phyloP scores from a whole-genome alignment of 1,284 basidiomycete genomes.

The Puccinia horiana region DNA sequence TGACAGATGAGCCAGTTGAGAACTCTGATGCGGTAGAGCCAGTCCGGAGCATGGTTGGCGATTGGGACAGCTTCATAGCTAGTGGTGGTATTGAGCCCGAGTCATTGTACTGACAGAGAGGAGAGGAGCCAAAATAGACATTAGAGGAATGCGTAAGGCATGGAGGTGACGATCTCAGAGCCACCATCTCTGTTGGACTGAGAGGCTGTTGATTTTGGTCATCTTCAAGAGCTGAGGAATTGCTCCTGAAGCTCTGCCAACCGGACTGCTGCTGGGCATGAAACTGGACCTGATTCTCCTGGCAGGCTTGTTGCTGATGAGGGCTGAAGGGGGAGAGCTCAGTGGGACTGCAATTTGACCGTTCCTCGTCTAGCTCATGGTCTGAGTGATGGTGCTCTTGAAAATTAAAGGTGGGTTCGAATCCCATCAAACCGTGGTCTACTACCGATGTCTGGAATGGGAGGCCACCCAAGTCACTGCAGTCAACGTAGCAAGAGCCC shows the following conservation, averaged over 20 bases:
- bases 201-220: slow-evolving; percentile 28
- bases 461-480: slow-evolving; percentile 19
- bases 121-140: slow-evolving; percentile 38
- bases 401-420: slow-evolving; percentile 23
- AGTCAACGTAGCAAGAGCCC: slow-evolving; percentile 20
- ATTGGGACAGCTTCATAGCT: slow-evolving; percentile 16
- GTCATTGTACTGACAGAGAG: slow-evolving; percentile 22
- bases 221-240: slow-evolving; percentile 23
- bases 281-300: slow-evolving; percentile 20
- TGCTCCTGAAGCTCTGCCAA: slow-evolving; percentile 29
- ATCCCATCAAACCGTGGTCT: slow-evolving; percentile 34
- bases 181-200: slow-evolving; percentile 19
- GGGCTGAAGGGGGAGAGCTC: slow-evolving; percentile 35
- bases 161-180: slow-evolving; percentile 20
- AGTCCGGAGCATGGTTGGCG: slow-evolving; percentile 27
- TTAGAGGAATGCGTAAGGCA: slow-evolving; percentile 19
- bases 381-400: slow-evolving; percentile 36
- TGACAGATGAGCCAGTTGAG: slow-evolving; percentile 25
- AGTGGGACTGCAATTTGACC: slow-evolving; percentile 16
- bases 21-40: slow-evolving; percentile 29
- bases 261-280: slow-evolving; percentile 17
- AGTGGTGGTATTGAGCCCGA: slow-evolving; percentile 29
- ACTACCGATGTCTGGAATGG: slow-evolving; percentile 38
- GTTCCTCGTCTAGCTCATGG: slow-evolving; percentile 34
- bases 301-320: slow-evolving; percentile 26